Percentiles rank a stretch among this genome's conserved stretches.
These are phyloP conservation scores for Lentinula lateritia DNA, from an alignment of 768 basidiomycete genomes.

Conservation along the genomic window DNA sequence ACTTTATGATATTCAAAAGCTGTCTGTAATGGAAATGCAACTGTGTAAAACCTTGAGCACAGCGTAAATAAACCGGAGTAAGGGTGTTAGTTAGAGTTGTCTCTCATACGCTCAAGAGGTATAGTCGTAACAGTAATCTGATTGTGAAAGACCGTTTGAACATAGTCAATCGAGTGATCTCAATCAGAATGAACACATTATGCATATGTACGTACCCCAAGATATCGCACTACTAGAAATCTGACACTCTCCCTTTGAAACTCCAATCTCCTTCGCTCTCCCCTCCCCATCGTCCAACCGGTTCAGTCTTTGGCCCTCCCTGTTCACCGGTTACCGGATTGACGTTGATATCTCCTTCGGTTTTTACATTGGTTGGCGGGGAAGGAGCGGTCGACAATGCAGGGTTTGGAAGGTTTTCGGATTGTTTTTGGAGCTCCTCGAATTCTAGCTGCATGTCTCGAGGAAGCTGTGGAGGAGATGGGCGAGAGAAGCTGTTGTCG, in stretches of 20 bases:
- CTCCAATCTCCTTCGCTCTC: conserved; percentile 78
- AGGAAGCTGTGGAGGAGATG: conserved; percentile 73
- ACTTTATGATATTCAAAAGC: too few species aligned
- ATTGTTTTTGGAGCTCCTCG: conserved; percentile 70
- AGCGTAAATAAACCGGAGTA: too few species aligned
- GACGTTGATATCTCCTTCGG: conserved; percentile 57
- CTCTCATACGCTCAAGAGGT: too few species aligned
- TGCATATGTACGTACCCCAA: background rate
- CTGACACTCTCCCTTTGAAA: conserved; percentile 83
- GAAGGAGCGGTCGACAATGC: conserved; percentile 48
- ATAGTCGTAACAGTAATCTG: too few species aligned
- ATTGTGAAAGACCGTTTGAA: too few species aligned
- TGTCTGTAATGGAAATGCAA: too few species aligned
- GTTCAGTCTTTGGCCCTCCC: conserved; percentile 86
- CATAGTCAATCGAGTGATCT: too few species aligned
- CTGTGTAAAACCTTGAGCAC: too few species aligned
- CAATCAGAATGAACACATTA: background rate
- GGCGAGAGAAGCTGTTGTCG: conserved; percentile 27
- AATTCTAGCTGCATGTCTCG: conserved; percentile 78
- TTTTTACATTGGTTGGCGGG: conserved; percentile 68
- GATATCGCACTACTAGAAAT: conserved; percentile 46
- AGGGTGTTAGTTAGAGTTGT: too few species aligned
- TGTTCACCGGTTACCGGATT: conserved; percentile 83
- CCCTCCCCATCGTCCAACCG: conserved; percentile 52
- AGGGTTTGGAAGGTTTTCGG: conserved; percentile 40